Base-by-base conservation (phyloP, 2,329 filamentous ascomycete genomes). In the Akanthomyces muscarius region DNA sequence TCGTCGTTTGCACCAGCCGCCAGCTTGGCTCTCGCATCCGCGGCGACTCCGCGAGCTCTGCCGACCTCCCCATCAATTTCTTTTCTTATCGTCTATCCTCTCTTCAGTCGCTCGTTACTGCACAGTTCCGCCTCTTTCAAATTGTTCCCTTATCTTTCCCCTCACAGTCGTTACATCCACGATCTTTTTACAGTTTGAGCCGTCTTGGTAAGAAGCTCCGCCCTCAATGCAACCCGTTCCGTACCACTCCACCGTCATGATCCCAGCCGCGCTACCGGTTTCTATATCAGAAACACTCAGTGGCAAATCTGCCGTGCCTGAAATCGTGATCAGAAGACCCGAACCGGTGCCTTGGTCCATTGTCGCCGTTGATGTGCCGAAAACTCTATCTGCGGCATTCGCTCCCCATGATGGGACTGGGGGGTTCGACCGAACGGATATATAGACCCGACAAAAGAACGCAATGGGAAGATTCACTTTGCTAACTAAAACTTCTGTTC, bases 181-280 rank as follows among this genome's bases (percentile, higher is more conserved):
- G 23, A 21, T 59, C 47, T 36, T 23, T 42, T 60, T 44, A 59
- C 47, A 44, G 45, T 51, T 51, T 51, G 45, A 41, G 45, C 56
- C 47, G n/a, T 60, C 47, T 51, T 44, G 45, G 58, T 61, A 16
- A 36, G 58, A 28, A 21, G 44, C 55, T 58, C 28, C 21, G 30
- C 55, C 21, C 14, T 16, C 45, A 14, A 48, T 58, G 44, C 55
- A 47, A 57, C 55, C 21, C 42, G n/a, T 30, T 30, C 16, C 18
- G 41, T 57, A 18, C 33, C 47, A 52, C 44, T 16, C n/a, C 18
- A 51, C 25, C 10, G 36, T 51, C 57, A 51, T 33, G 30, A 44
- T 52, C 33, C 33, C 21, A 52, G 1, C 44, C 30, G 18, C 25
- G 18, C 25, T 47, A 23, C 28, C 25, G 13, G 4, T 18, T 41